phyloP scores from a whole-genome alignment of 2,329 filamentous ascomycete species.

The Cladosporium halotolerans region DNA sequence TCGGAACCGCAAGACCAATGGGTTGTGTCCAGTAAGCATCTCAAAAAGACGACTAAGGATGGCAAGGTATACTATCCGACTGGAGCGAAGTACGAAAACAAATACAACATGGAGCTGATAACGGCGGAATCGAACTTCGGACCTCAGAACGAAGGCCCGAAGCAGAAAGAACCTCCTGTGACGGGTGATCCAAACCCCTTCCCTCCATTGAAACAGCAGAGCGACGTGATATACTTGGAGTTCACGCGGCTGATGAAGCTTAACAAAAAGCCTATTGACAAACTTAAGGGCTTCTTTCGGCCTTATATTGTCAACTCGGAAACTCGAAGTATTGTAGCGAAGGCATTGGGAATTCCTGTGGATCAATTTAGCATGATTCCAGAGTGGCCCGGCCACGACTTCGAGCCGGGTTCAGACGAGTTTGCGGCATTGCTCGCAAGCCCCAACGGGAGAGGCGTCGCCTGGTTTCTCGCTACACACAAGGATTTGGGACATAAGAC shows the following conservation, averaged over 20 bases:
- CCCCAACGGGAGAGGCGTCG: conserved; percentile 11
- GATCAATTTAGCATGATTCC: background rate
- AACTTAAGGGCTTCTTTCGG: background rate
- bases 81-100: background rate
- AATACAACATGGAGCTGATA: background rate
- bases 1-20: background rate
- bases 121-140: background rate
- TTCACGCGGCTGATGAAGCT: background rate
- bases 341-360: background rate
- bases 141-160: background rate
- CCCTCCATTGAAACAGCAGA: background rate
- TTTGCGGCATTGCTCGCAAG: conserved; percentile 13
- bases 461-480: background rate
- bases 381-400: background rate
- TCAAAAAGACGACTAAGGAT: background rate
- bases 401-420: conserved; percentile 1
- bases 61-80: background rate
- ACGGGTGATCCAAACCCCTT: conserved; percentile 8
- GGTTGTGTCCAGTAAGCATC: background rate
- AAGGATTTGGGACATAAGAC: background rate
- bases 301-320: background rate
- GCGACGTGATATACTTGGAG: conserved; percentile 3
- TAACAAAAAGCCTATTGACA: background rate
- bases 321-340: background rate
- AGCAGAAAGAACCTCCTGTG: conserved; percentile 1